phyloP scores from a whole-genome alignment of 164 flowering plant genomes.

The Cinnamomum micranthum region DNA sequence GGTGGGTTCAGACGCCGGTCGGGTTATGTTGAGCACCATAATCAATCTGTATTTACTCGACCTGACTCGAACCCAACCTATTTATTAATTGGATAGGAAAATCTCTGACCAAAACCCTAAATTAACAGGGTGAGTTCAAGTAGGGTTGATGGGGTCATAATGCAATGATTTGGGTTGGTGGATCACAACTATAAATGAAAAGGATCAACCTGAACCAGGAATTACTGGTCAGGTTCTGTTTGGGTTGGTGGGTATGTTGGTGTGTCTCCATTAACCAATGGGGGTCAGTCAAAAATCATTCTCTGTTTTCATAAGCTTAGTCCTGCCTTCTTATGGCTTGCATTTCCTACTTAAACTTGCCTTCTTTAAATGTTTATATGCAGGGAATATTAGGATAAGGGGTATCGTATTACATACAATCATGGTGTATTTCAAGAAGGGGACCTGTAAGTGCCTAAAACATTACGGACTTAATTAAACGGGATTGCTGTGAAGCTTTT shows the following conservation, averaged over 20 bases:
- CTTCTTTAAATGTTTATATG: neutral
- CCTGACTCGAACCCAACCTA: neutral
- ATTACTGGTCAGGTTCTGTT: neutral
- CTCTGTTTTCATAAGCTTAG: neutral
- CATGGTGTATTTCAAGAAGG: slow-evolving; percentile 16
- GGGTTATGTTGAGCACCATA: neutral
- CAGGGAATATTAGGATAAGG: slow-evolving; percentile 7
- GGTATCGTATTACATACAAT: neutral
- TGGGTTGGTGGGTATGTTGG: neutral
- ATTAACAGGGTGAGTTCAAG: too few relatives aligned
- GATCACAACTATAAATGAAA: too few relatives aligned
- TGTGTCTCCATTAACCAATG: neutral
- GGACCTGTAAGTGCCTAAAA: too few relatives aligned
- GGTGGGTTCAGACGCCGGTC: neutral
- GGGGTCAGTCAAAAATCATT: neutral
- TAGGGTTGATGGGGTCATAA: too few relatives aligned
- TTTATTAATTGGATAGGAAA: neutral
- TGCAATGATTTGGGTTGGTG: too few relatives aligned
- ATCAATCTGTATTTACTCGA: neutral
- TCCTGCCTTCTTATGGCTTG: neutral
- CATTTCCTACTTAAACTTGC: neutral
- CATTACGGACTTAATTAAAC: too few relatives aligned
- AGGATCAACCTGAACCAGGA: too few relatives aligned
- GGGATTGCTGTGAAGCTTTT: too few relatives aligned
- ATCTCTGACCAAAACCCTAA: too few relatives aligned